Evolutionary conservation across 2,329 filamentous ascomycete species (phyloP).

Genomic region (Aspergillus jensenii): DNA sequence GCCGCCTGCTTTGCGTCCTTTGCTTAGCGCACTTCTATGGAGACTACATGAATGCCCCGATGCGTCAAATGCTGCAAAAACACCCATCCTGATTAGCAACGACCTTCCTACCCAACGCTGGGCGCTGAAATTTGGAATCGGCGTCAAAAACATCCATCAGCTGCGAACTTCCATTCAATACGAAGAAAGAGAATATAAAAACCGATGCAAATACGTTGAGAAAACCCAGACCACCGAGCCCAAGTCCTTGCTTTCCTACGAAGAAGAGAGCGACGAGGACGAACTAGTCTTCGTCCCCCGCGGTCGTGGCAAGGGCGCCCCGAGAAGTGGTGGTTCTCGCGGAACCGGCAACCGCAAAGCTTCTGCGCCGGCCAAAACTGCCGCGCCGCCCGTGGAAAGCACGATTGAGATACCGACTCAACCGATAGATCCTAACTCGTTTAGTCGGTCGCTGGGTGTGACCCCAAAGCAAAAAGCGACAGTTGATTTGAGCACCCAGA

Average conservation of each 20-base stretch:
- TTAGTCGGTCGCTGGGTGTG: constrained; percentile 42
- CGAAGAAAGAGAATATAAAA: constrained; percentile 47
- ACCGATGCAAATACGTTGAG: constrained; percentile 46
- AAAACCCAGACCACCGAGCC: constrained; percentile 42
- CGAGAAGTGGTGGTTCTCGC: constrained; percentile 27
- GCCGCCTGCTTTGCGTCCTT: constrained; percentile 40
- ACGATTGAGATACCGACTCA: constrained; percentile 45
- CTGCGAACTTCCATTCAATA: constrained; percentile 48
- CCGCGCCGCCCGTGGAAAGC: constrained; percentile 26
- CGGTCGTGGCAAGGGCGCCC: constrained; percentile 37
- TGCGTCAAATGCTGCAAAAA: constrained; percentile 34
- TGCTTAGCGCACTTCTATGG: constrained; percentile 48
- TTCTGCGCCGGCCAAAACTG: constrained; percentile 21
- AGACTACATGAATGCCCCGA: constrained; percentile 40
- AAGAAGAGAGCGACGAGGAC: constrained; percentile 50
- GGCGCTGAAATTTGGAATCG: constrained; percentile 50
- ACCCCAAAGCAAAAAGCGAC: constrained; percentile 26
- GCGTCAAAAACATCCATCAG: constrained; percentile 49
- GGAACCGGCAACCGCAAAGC: constrained; percentile 32
- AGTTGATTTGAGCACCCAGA: constrained; percentile 34
- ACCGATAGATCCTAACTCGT: constrained; percentile 50
- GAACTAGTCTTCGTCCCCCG: constrained; percentile 49
- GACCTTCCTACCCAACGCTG: constrained; percentile 44
- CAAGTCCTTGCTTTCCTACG: constrained; percentile 47
- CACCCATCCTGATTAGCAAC: constrained; percentile 46